A percentile compares a stretch with the other conserved stretches of the same genome.
phyloP scores from a whole-genome alignment of 2,329 filamentous ascomycete genomes.

The Cercospora sp. region DNA sequence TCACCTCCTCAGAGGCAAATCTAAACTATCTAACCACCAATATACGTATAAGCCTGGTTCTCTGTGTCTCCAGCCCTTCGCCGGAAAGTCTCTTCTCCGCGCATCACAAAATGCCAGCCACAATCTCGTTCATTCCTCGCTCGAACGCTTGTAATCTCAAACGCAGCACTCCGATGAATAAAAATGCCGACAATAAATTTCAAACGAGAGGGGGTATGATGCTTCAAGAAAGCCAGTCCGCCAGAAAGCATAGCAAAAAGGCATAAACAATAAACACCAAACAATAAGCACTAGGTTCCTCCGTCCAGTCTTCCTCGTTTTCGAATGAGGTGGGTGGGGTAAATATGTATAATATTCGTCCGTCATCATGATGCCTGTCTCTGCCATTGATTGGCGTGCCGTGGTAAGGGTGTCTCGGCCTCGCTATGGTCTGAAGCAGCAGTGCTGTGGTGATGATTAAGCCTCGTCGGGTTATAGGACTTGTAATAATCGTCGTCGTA shows the following conservation, averaged over 20 bases:
- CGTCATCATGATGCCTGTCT: not conserved
- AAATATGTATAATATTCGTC: not conserved
- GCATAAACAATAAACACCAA: not conserved
- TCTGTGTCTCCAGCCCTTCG: not conserved
- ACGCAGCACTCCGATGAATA: not conserved
- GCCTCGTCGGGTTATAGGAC: not conserved
- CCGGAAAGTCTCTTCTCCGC: not conserved
- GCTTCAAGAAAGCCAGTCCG: slow-evolving; percentile 3
- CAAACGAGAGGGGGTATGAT: slow-evolving; percentile 28
- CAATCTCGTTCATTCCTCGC: slow-evolving; percentile 6
- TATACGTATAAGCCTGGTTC: not conserved
- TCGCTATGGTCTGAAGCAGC: not conserved
- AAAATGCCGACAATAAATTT: not conserved
- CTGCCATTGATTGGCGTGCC: not conserved
- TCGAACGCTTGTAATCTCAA: slow-evolving; percentile 20
- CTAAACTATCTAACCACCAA: not conserved
- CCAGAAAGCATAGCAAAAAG: not conserved
- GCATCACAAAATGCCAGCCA: not conserved
- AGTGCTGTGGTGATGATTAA: not conserved
- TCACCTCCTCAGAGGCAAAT: not conserved
- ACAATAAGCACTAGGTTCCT: not conserved
- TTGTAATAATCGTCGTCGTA: slow-evolving; percentile 1
- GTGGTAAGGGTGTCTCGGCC: not conserved
- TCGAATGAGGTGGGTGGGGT: not conserved
- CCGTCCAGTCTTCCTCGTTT: not conserved